Base-by-base conservation (phyloP, 805 yeast genomes). In the Wickerhamomyces hampshirensis region DNA sequence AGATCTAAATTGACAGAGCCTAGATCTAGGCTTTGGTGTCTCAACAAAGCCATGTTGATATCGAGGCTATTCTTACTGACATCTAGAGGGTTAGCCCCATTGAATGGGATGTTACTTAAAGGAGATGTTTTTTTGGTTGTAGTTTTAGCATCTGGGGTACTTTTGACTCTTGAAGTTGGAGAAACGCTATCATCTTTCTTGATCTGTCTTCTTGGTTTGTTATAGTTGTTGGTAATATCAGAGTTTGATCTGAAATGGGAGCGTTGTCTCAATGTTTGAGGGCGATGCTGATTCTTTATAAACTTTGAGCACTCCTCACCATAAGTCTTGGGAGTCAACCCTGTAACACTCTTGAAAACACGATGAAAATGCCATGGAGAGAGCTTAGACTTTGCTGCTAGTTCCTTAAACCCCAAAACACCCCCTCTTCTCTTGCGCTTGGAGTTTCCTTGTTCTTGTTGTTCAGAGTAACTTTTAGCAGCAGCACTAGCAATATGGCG, bases 311-410 rank as follows among this genome's bases (percentile, higher is more conserved):
- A 84, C 44, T 79, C 77, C 53, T 86, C 95, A 34, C 95, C 95
- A 51, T 86, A 86, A 6, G 85, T 81, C 64, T 86, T 84, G 17
- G 95, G 95, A 1, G 96, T 86, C 40, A 85, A 70, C 2, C 94
- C 91, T 5, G 94, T 84, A 42, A 86, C 84, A 37, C 80, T 74
- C 59, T 87, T 82, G 68, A 87, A 87, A 17, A 87, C 95, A 34
- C 96, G 68, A 65, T 87, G 96, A 60, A 87, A 87, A 60, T 87
- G 96, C 95, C 95, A 87, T 18, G 95, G 93, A 9, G 86, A 75
- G 40, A 87, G 69, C 47, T 82, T 82, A 8, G 88, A 80, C 54
- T 86, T 83, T 15, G 85, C 79, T 7, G 95, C 96, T 53, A 87
- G 69, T 56, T 87, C 95, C 58, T 85, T 84, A 65, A 87, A 87